Conservation (phyloP, 2,329 filamentous ascomycete genomes). For the Alternaria sp. region DNA sequence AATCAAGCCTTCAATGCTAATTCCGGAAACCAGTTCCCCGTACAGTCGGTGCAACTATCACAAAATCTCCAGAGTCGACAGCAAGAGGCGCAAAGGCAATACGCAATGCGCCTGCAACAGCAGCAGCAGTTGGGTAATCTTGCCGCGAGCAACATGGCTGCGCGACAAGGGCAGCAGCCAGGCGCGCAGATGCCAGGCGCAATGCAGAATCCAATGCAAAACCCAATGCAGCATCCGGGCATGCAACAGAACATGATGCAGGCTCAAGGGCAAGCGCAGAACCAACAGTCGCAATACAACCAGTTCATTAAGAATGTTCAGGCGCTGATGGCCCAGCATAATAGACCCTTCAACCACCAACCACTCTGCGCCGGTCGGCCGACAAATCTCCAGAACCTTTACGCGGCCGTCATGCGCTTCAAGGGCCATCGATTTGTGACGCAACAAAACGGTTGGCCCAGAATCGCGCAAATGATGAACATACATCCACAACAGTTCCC, state of each 20-base stretch:
- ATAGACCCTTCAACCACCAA: constrained; percentile 74
- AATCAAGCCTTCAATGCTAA: constrained; percentile 50
- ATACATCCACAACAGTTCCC: constrained; percentile 57
- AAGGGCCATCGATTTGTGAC: constrained; percentile 80
- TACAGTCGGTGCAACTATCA: constrained; percentile 55
- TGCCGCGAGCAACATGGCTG: constrained; percentile 48
- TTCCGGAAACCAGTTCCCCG: constrained; percentile 52
- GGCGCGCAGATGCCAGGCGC: constrained; percentile 46
- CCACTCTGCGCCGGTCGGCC: constrained; percentile 76
- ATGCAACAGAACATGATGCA: constrained; percentile 44
- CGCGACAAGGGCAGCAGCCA: constrained; percentile 46
- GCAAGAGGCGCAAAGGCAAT: constrained; percentile 75
- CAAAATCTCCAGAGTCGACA: constrained; percentile 58
- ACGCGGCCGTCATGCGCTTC: constrained; percentile 75
- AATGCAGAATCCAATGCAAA: constrained; percentile 27
- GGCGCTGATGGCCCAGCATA: constrained; percentile 76
- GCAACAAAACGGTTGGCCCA: constrained; percentile 73
- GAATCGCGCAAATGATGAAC: constrained; percentile 65
- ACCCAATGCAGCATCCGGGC: constrained; percentile 26
- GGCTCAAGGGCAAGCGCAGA: constrained; percentile 22
- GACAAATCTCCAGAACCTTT: constrained; percentile 78
- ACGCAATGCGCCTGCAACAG: constrained; percentile 85
- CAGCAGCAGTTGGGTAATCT: constrained; percentile 60
- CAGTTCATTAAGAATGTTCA: constrained; percentile 71
- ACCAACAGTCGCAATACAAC: constrained; percentile 30